Percentiles rank a stretch among this genome's conserved stretches.
Conservation (phyloP, 495 filamentous ascomycete species). For the Hyphodiscus hymeniophilus region DNA sequence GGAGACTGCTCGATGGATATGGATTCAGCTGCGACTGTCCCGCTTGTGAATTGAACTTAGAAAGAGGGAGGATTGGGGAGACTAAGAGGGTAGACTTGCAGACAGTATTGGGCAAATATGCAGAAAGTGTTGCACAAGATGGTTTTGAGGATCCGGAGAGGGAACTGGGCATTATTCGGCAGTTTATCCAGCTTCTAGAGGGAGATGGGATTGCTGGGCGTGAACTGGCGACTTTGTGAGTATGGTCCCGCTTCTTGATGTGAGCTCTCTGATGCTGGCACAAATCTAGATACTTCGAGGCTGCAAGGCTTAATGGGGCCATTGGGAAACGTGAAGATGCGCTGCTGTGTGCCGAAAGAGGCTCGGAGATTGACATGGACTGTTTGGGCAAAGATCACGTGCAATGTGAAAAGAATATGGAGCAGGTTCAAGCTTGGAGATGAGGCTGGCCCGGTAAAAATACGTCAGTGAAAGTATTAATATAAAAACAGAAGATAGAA, state of each 20-base stretch:
- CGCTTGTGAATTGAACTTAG: slow-evolving; percentile 7
- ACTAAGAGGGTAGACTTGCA: slow-evolving; percentile 1
- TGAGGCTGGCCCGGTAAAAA: no score
- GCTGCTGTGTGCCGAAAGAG: slow-evolving; percentile 6
- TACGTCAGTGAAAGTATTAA: no score
- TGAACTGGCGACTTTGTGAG: slow-evolving; percentile 12
- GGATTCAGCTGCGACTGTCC: slow-evolving; percentile 14
- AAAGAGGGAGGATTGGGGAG: background rate
- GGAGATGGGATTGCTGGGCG: slow-evolving; percentile 8
- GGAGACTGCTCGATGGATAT: slow-evolving; percentile 3
- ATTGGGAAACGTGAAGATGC: slow-evolving; percentile 3
- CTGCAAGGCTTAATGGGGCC: slow-evolving; percentile 3
- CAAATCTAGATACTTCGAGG: slow-evolving; percentile 3
- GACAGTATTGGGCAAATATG: background rate
- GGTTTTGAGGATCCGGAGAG: background rate
- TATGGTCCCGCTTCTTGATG: background rate
- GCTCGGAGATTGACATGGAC: slow-evolving; percentile 7
- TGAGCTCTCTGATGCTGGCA: background rate
- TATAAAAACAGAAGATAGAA: no score
- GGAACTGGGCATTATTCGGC: background rate
- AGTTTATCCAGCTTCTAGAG: slow-evolving; percentile 5
- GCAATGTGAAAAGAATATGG: slow-evolving; percentile 2
- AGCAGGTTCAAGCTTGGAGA: background rate
- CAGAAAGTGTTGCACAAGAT: background rate
- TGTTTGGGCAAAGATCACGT: slow-evolving; percentile 15